Base-by-base conservation (phyloP, 768 basidiomycete species). In the Leccinum broughii region DNA sequence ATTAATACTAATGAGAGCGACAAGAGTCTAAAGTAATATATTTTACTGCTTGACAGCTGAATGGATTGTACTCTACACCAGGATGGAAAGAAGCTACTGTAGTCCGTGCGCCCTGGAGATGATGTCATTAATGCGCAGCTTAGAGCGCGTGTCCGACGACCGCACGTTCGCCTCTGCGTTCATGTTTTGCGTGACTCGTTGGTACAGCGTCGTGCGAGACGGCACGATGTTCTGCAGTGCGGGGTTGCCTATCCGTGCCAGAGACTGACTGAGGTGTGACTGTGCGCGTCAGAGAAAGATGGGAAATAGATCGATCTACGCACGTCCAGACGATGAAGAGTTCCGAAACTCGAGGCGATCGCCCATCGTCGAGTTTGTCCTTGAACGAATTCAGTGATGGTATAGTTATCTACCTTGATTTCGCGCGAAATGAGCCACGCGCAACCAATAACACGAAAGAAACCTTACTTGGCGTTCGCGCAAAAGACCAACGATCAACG, bases 191-290 rank as follows among this genome's bases (percentile, higher is more conserved):
- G 54, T 64, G 51, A 62, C 78, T 3, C 75, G 71, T 55, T 85
- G 84, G 9, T 66, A 71, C 3, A 89, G 70, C 0, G 80, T 85
- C 61, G 87, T 90, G 20, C 81, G 83, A 0, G 75, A 62, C 0
- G 89, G 89, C 72, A 89, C 78, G 46, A 83, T 67, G n/a, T 64
- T 70, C 54, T 83, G 81, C 4, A 90, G 66, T 0, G 79, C 59
- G 2, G 80, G 74, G 30, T 81, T 73, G 8, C 64, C 32, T 10
- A 79, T 72, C 2, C 81, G 76, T 6, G 74, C 74, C 20, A 79
- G 41, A 24, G 60, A 65, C 79, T 82, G 46, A 3, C 26, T 26
- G 26, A 26, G 26, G 26, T 26, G 26, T 62, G 15, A 26, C 44
- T 13, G 4, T 24, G 20, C 5, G 22, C 2, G n/a, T 48, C 46